Evolutionary conservation across 2,329 filamentous ascomycete species (phyloP), one percentile per base, ranked within the genome.

Genomic region (Malbranchea zuffiana): DNA sequence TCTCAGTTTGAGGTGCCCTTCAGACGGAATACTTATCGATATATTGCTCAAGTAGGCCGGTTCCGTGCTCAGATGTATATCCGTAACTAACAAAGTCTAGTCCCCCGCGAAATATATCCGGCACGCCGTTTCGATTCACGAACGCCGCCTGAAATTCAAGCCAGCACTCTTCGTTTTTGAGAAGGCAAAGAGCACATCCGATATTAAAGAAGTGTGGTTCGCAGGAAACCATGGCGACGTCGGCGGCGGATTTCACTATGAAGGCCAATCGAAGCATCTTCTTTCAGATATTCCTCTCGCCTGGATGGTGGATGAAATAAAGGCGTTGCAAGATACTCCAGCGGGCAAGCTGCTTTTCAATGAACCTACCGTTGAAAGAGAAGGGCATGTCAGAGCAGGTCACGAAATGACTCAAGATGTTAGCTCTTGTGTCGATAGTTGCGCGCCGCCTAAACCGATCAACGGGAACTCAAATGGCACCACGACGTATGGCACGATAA

Each of bases 131-230:
- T 63, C 67, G 3, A 59, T 72, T 8, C 67, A 73, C 42, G 70
- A 74, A 47, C 60, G 68, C 1, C 65, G 70, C 4, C 63, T 70
- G 40, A 73, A 74, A 49, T 74, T 73, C 58, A 71, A 69, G 47
- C 59, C 67, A 0, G 67, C 67, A 0, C 55, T 72, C 1, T 55
- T 71, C 3, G 40, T 47, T 13, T 43, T 50, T 11, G 44, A 49
- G 12, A 37, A 45, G n/a, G 37, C 51, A 18, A 46, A 52, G 1
- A 40, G 51, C 11, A 37, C 48, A 1, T 42, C 67, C 19, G 61
- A 67, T 35, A 55, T 69, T 40, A 63, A 65, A 32, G 69, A 74
- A 43, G 66, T 73, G 29, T 74, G 69, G 68, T 74, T 74, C 43
- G 62, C 69, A 0, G 71, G 71, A 1, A 65, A 65, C 37, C 71